A percentile compares a stretch with the other conserved stretches of the same genome.
These are phyloP conservation scores for Podila minutissima DNA, from an alignment of 192 early-diverging fungal species.

Conservation along the genomic window DNA sequence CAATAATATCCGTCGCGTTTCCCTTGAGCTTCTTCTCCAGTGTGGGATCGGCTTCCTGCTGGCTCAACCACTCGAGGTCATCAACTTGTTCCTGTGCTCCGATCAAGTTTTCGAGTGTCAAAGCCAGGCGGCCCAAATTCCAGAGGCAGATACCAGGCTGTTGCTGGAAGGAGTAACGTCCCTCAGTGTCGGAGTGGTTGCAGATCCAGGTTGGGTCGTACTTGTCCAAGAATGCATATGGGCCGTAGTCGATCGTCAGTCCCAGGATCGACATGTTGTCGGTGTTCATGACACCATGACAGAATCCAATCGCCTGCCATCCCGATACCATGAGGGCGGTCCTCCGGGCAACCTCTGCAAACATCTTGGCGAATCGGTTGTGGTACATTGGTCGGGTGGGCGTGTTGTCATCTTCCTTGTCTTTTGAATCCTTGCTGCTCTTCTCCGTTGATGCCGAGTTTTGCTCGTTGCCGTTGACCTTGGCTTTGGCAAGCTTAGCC, in stretches of 20 bases:
- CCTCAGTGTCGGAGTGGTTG: conserved; percentile 80
- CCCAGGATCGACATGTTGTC: conserved; percentile 92
- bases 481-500: not conserved
- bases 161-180: conserved; percentile 79
- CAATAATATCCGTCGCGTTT: conserved; percentile 54
- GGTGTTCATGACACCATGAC: conserved; percentile 92
- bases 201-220: conserved; percentile 85
- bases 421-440: not conserved
- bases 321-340: conserved; percentile 80
- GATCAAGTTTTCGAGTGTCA: conserved; percentile 71
- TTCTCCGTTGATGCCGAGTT: too few relatives aligned
- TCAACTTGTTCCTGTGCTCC: conserved; percentile 63
- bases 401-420: not conserved
- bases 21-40: conserved; percentile 42
- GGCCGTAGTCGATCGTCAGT: conserved; percentile 89
- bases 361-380: conserved; percentile 69
- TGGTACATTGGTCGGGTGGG: conserved; percentile 17
- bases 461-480: not conserved
- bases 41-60: conserved; percentile 20
- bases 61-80: conserved; percentile 41
- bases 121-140: conserved; percentile 80
- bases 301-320: conserved; percentile 85
- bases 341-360: conserved; percentile 61
- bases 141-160: conserved; percentile 86
- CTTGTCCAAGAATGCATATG: conserved; percentile 85